Conservation (phyloP, 371 early-diverging fungal genomes). For the Rhizopus delemar region DNA sequence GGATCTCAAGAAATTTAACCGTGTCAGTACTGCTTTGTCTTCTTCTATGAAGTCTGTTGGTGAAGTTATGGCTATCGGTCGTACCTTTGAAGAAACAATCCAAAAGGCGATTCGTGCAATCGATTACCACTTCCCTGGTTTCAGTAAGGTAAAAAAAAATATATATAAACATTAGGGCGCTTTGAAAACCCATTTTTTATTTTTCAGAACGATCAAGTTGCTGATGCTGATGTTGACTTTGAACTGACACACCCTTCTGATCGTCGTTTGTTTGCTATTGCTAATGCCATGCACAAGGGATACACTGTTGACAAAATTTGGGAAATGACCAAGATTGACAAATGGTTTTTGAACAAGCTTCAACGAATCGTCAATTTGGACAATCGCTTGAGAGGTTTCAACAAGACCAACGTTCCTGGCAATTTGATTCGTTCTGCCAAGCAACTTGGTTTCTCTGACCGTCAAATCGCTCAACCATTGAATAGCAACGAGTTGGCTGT, state of each 20-base stretch:
- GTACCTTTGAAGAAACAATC: constrained; percentile 94
- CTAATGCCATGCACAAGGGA: constrained; percentile 81
- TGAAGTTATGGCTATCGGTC: constrained; percentile 95
- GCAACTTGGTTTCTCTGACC: constrained; percentile 92
- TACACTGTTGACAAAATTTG: constrained; percentile 87
- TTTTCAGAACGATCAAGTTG: constrained; percentile 65
- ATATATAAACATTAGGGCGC: not conserved
- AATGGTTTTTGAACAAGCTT: constrained; percentile 94
- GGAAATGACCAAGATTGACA: constrained; percentile 88
- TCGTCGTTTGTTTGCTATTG: constrained; percentile 89
- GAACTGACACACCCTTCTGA: constrained; percentile 86
- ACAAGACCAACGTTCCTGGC: constrained; percentile 56
- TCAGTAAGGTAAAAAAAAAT: constrained; percentile 55
- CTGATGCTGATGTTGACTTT: constrained; percentile 68
- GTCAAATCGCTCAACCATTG: constrained; percentile 74
- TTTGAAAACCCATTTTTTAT: too few relatives aligned
- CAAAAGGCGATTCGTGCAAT: constrained; percentile 95
- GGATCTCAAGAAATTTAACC: constrained; percentile 94
- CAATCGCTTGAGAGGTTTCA: constrained; percentile 48
- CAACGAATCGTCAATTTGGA: constrained; percentile 65
- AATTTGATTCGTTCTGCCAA: constrained; percentile 74
- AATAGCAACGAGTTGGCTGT: constrained; percentile 88
- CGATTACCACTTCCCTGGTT: constrained; percentile 85
- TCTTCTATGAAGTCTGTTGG: constrained; percentile 95
- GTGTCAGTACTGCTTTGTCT: constrained; percentile 84